phyloP scores from a whole-genome alignment of 495 filamentous ascomycete genomes.

The Cercophora scortea region DNA sequence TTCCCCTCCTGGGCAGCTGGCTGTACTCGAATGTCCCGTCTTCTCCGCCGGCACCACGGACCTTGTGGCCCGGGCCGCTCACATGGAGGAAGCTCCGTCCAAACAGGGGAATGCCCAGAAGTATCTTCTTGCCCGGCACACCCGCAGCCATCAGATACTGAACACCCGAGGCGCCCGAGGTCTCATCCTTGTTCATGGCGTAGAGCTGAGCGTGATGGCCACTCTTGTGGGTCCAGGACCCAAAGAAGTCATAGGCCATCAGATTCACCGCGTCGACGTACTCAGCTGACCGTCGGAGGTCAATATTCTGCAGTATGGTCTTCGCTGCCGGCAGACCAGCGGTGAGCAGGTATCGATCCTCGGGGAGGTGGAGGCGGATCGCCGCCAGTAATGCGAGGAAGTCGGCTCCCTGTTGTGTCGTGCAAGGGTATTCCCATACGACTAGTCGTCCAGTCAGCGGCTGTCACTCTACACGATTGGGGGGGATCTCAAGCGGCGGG shows the following conservation, averaged over 20 bases:
- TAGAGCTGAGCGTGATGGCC: constrained; percentile 81
- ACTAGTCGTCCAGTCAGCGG: constrained; percentile 42
- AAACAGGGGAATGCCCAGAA: constrained; percentile 74
- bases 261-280: constrained; percentile 77
- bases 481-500: neutral
- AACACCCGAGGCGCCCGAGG: constrained; percentile 60
- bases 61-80: constrained; percentile 53
- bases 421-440: constrained; percentile 83
- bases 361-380: constrained; percentile 62
- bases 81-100: constrained; percentile 73
- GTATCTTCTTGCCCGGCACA: constrained; percentile 65
- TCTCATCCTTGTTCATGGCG: constrained; percentile 45
- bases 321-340: constrained; percentile 73
- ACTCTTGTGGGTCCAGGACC: constrained; percentile 60
- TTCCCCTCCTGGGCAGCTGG: constrained; percentile 62
- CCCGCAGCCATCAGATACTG: constrained; percentile 56
- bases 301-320: constrained; percentile 68
- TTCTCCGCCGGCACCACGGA: constrained; percentile 59
- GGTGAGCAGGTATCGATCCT: constrained; percentile 67
- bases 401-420: constrained; percentile 59
- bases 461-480: constrained; percentile 1
- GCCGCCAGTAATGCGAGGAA: constrained; percentile 65
- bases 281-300: constrained; percentile 53
- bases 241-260: constrained; percentile 84
- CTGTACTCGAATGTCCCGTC: constrained; percentile 80